These are phyloP conservation scores for Acanthamoeba castellanii DNA, from an alignment of 208 protist genomes.

Conservation along the genomic window DNA sequence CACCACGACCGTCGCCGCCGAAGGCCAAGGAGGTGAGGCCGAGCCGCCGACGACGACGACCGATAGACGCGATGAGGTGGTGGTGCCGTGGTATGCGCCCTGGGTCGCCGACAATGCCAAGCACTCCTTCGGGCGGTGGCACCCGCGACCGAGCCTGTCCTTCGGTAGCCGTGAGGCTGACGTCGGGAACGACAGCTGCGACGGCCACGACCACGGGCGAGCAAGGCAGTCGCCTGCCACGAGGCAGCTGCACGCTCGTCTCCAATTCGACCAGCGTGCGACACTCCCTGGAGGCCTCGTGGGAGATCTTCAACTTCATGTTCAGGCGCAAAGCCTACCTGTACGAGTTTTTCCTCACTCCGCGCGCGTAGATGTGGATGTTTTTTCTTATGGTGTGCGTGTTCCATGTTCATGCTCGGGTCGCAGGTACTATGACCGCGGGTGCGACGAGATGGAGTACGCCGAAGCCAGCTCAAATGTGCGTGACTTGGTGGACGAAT, in stretches of 20 bases:
- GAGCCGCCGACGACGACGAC: background rate
- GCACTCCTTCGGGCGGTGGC: background rate
- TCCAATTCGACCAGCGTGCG: conserved; percentile 6
- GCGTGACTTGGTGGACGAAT: background rate
- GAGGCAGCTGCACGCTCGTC: background rate
- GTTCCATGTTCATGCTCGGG: background rate
- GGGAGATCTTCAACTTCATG: background rate
- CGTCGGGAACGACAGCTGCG: background rate
- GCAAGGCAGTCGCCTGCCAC: background rate
- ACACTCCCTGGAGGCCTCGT: background rate
- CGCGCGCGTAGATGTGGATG: no score
- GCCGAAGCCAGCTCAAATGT: background rate
- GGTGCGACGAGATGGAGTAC: background rate
- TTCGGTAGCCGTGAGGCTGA: background rate
- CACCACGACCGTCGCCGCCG: background rate
- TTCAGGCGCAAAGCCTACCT: background rate
- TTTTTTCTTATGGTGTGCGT: no score
- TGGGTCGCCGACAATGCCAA: background rate
- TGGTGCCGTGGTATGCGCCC: background rate
- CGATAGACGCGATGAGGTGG: background rate
- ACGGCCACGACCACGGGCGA: background rate
- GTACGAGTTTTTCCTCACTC: no score
- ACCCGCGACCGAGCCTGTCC: background rate
- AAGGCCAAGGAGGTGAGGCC: background rate
- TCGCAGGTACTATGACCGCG: background rate